Evolutionary conservation across 352 stramenopile genomes (phyloP).

Genomic region (Globisporangium canariense): DNA sequence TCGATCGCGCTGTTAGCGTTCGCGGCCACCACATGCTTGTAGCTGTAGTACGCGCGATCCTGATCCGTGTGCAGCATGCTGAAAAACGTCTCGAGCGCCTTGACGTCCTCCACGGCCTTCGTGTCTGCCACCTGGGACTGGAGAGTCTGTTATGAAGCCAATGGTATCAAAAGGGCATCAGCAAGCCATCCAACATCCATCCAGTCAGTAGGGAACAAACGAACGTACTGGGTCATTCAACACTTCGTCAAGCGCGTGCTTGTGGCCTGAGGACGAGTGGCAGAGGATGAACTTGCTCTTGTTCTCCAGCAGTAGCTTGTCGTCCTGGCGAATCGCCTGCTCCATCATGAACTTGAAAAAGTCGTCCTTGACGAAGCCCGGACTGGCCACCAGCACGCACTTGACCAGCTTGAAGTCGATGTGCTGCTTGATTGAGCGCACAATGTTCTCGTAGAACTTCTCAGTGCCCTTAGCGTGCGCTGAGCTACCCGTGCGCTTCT

Average conservation of each 20-base stretch:
- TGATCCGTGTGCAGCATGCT: constrained; percentile 94
- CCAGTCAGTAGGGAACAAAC: background rate
- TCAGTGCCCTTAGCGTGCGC: constrained; percentile 92
- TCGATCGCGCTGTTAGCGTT: constrained; percentile 94
- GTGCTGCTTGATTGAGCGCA: constrained; percentile 93
- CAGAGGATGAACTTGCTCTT: constrained; percentile 96
- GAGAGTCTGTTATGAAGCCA: constrained; percentile 42
- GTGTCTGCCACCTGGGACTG: constrained; percentile 93
- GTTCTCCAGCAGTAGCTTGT: constrained; percentile 95
- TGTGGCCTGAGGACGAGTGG: constrained; percentile 95
- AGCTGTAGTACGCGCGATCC: constrained; percentile 97
- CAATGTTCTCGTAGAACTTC: constrained; percentile 97
- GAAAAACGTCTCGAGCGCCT: constrained; percentile 94
- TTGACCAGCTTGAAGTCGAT: constrained; percentile 98
- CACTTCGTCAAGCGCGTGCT: constrained; percentile 97
- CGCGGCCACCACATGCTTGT: constrained; percentile 90
- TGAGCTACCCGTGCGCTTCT: constrained; percentile 94
- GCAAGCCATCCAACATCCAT: background rate
- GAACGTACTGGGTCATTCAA: constrained; percentile 82
- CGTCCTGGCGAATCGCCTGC: constrained; percentile 90
- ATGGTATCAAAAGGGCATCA: background rate
- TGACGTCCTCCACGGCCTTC: constrained; percentile 92
- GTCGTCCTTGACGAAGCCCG: constrained; percentile 97
- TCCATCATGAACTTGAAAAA: constrained; percentile 96
- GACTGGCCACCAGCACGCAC: constrained; percentile 93